These are phyloP conservation scores for Digitaria exilis DNA, from an alignment of 202 grass and related monocot species.

Conservation along the genomic window DNA sequence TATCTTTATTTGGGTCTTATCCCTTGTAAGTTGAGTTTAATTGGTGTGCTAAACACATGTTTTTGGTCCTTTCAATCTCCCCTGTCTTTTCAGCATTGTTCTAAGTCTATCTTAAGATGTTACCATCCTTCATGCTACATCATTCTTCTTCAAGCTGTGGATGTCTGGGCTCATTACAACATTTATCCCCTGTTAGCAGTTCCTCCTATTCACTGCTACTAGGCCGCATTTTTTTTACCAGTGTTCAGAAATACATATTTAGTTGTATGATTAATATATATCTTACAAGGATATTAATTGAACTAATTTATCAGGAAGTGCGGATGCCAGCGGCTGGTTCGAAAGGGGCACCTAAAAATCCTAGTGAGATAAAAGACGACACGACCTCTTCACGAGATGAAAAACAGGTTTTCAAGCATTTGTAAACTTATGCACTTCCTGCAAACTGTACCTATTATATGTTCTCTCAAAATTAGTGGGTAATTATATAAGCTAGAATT, in stretches of 20 bases:
- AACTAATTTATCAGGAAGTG: conserved; percentile 77
- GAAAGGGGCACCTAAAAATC: conserved; percentile 82
- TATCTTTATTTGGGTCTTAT: neutral
- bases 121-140: neutral
- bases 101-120: neutral
- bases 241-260: conserved; percentile 13
- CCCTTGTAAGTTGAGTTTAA: neutral
- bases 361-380: conserved; percentile 86
- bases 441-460: neutral
- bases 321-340: conserved; percentile 89
- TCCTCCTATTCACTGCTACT: neutral
- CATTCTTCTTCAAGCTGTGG: neutral
- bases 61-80: neutral
- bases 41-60: neutral
- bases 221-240: neutral
- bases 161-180: neutral
- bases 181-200: neutral
- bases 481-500: neutral
- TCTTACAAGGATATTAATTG: conserved; percentile 27
- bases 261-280: conserved; percentile 11
- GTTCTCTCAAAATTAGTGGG: neutral
- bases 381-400: conserved; percentile 81
- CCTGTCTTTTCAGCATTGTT: neutral
- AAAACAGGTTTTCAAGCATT: conserved; percentile 67
- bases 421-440: neutral